Conservation (phyloP, 2,329 filamentous ascomycete species). For the Scleromitrula shiraiana region DNA sequence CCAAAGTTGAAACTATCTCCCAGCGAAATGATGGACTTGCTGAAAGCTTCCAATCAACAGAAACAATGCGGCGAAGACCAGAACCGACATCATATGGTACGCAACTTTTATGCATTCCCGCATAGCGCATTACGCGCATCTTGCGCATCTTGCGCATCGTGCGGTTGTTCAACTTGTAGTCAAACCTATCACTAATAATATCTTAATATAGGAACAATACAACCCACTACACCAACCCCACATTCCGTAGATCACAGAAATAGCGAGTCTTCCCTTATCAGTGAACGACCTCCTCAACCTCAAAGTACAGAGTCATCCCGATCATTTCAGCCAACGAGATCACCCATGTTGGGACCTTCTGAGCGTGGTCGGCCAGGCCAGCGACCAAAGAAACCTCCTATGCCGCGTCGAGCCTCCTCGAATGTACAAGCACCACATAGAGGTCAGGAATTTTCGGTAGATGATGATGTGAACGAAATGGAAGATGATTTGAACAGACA, state of each 20-base stretch:
- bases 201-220: conserved; percentile 21
- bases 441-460: conserved; percentile 81
- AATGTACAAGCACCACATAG: conserved; percentile 64
- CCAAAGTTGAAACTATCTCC: conserved; percentile 21
- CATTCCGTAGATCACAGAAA: conserved; percentile 18
- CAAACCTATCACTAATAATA: too few species aligned
- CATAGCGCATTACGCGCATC: background rate
- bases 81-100: conserved; percentile 47
- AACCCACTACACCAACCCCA: conserved; percentile 9
- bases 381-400: conserved; percentile 52
- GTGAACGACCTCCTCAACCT: conserved; percentile 23
- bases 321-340: conserved; percentile 22
- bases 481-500: conserved; percentile 54
- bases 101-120: conserved; percentile 20
- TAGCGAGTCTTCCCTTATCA: conserved; percentile 23
- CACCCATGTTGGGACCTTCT: conserved; percentile 27
- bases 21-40: conserved; percentile 38
- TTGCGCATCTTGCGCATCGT: background rate
- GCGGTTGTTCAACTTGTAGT: background rate
- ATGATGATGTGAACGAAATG: conserved; percentile 78
- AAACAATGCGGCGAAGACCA: conserved; percentile 50
- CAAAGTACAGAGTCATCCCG: conserved; percentile 27
- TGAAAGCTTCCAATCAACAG: conserved; percentile 51
- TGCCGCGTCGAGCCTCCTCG: conserved; percentile 68
- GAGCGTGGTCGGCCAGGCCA: conserved; percentile 30